Percentiles rank a stretch among this genome's conserved stretches.
Conservation (phyloP, 2,329 filamentous ascomycete species). For the Nigrospora oryzae region DNA sequence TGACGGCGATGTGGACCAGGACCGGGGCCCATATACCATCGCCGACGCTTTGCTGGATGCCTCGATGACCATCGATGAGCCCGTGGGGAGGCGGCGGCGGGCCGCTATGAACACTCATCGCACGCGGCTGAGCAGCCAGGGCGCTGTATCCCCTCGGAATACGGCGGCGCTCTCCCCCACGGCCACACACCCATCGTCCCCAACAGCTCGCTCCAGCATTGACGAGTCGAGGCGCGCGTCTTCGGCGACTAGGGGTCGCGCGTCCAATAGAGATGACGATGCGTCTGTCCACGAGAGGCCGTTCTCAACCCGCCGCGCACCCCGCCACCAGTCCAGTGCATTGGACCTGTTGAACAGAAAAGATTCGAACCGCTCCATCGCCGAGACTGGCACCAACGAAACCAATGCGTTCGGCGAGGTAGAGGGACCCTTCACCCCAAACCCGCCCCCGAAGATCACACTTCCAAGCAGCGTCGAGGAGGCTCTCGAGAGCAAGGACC, state of each 20-base stretch:
- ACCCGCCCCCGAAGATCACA: conserved; percentile 20
- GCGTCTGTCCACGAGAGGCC: conserved; percentile 29
- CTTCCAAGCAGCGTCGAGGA: conserved; percentile 20
- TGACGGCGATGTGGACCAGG: conserved; percentile 22
- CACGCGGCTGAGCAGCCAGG: conserved; percentile 30
- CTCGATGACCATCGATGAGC: conserved; percentile 75
- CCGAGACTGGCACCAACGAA: conserved; percentile 51
- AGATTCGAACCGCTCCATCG: conserved; percentile 47
- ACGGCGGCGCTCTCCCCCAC: conserved; percentile 15
- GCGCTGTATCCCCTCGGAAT: conserved; percentile 27
- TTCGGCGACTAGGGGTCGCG: conserved; percentile 19
- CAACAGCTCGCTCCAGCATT: conserved; percentile 16
- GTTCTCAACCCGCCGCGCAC: conserved; percentile 32
- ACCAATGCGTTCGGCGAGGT: conserved; percentile 53
- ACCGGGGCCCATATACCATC: conserved; percentile 61
- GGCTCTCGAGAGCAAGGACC: conserved; percentile 25
- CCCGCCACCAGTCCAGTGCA: conserved; percentile 52
- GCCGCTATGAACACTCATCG: conserved; percentile 43
- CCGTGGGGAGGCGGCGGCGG: conserved; percentile 43
- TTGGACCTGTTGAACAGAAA: conserved; percentile 50
- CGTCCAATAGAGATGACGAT: conserved; percentile 21
- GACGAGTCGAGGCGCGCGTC: conserved; percentile 27
- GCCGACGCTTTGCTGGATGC: conserved; percentile 87
- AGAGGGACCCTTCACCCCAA: conserved; percentile 44
- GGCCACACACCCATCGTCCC: conserved; percentile 16